phyloP scores from a whole-genome alignment of 2,329 filamentous ascomycete genomes.

The Colletotrichum lentis region DNA sequence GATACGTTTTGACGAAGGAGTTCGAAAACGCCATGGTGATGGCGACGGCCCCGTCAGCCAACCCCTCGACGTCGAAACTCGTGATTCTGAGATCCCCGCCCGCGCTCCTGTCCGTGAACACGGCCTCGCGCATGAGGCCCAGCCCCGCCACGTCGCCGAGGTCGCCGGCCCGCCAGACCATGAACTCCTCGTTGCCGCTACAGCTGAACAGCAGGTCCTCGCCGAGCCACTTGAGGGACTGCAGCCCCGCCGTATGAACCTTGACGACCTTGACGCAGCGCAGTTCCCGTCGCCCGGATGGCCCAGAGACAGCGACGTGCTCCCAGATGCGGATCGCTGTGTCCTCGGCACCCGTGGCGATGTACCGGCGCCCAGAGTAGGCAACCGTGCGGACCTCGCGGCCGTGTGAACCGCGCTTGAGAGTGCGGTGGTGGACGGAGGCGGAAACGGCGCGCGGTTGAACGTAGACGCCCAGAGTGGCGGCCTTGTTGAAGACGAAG shows the following conservation, averaged over 20 bases:
- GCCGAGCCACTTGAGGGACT: conserved; percentile 77
- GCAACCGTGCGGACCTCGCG: conserved; percentile 75
- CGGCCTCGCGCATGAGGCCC: conserved; percentile 65
- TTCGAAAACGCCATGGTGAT: conserved; percentile 84
- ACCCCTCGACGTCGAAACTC: conserved; percentile 70
- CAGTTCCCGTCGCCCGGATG: conserved; percentile 41
- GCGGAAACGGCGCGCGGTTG: conserved; percentile 46
- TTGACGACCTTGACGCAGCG: conserved; percentile 72
- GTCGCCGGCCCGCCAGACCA: conserved; percentile 74
- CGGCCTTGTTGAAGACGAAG: conserved; percentile 80
- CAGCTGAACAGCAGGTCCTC: conserved; percentile 78
- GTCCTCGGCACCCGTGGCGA: conserved; percentile 78
- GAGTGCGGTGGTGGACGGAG: conserved; percentile 49
- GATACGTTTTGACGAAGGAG: conserved; percentile 74
- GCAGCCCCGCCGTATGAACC: conserved; percentile 83
- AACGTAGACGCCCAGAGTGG: conserved; percentile 58
- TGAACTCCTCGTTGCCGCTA: conserved; percentile 88
- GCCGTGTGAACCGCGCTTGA: conserved; percentile 81
- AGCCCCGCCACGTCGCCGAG: conserved; percentile 60
- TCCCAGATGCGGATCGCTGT: conserved; percentile 77
- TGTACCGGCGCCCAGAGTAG: conserved; percentile 50
- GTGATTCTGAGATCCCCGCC: conserved; percentile 79
- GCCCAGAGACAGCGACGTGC: conserved; percentile 43
- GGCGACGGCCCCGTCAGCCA: conserved; percentile 53
- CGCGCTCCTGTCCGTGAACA: conserved; percentile 59